phyloP scores from a whole-genome alignment of 2,329 filamentous ascomycete species.

The Torrubiella hemipterigena region DNA sequence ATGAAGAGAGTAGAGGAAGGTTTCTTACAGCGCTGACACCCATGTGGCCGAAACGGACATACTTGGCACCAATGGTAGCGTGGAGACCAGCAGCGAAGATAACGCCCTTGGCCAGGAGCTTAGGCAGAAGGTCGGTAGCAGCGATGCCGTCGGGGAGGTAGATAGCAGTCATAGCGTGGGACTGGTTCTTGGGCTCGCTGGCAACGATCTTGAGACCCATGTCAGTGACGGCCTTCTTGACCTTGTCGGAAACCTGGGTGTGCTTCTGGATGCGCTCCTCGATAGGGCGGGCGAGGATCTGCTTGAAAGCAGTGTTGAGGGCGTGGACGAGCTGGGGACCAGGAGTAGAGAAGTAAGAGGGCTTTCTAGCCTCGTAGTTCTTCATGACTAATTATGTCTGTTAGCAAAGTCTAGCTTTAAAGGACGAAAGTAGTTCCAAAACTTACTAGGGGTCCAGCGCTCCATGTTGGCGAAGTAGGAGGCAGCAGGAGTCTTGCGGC shows the following conservation, averaged over 20 bases:
- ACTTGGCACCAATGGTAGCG: conserved; percentile 87
- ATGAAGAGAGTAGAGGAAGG: not conserved
- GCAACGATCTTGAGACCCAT: conserved; percentile 84
- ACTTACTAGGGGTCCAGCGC: conserved; percentile 86
- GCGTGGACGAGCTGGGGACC: conserved; percentile 90
- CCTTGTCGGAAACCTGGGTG: conserved; percentile 63
- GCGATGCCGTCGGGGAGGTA: conserved; percentile 80
- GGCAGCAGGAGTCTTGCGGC: conserved; percentile 66
- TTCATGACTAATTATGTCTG: conserved; percentile 60
- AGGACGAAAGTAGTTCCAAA: not conserved
- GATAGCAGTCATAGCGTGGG: conserved; percentile 96
- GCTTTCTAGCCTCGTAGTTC: conserved; percentile 96
- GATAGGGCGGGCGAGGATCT: conserved; percentile 73
- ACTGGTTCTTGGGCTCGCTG: conserved; percentile 75
- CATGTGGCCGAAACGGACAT: conserved; percentile 97
- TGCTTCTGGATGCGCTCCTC: conserved; percentile 76
- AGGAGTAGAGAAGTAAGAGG: conserved; percentile 95
- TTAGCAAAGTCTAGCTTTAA: not conserved
- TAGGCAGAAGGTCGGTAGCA: conserved; percentile 73
- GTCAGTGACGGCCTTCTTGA: conserved; percentile 72
- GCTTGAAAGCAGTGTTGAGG: conserved; percentile 75
- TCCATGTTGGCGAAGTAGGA: conserved; percentile 95
- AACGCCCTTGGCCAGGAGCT: conserved; percentile 73
- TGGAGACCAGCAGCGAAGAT: conserved; percentile 93
- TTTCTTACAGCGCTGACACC: conserved; percentile 72